Base-by-base conservation (phyloP, 2,329 filamentous ascomycete species). In the Trichoderma arundinaceum region DNA sequence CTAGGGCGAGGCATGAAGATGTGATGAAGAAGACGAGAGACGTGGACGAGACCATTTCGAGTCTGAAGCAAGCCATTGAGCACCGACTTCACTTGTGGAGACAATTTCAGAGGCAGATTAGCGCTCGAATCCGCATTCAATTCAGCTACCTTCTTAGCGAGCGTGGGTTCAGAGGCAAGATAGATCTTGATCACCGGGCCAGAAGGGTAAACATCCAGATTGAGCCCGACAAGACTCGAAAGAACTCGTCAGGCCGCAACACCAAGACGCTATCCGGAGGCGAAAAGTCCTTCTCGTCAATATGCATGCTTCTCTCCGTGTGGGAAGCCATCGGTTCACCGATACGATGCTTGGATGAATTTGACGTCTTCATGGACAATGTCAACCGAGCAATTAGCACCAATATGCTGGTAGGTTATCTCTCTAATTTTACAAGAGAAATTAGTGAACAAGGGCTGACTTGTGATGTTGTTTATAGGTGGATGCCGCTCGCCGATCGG, bases 281-380 rank as follows among this genome's bases (percentile, higher is more conserved):
- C 35, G 95, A 99, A 76, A 99, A 99, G 77, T 98, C 94, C 0
- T 99, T 98, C 77, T 96, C 94, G 3, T 97, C 94, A 4, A 96
- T 98, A 67, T 99, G 95, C 78, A 85, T 99, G 71, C 81, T 99
- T 63, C 84, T 99, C 38, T 88, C 93, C 2, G 90, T 99, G 17
- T 99, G 95, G 95, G 95, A 99, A 75, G 94, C 95, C 35, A 99
- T 99, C 90, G 94, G 95, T 10, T 96, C 93, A 17, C 94, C 94
- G 0, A 90, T 99, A 67, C 88, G 95, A 63, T 99, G 95, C 74
- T 83, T 99, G 62, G 95, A 99, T 78, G 95, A 99, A 78, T 99
- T 98, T 74, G 95, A 99, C 76, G 95, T 99, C 38, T 99, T 97
- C 82, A 99, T 99, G 95, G 95, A 99, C 78, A 92, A 90, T 71